Evolutionary conservation across 148 eudicot species (phyloP), one percentile per base, ranked within the genome.

Genomic region (Gaultheria prostrata): DNA sequence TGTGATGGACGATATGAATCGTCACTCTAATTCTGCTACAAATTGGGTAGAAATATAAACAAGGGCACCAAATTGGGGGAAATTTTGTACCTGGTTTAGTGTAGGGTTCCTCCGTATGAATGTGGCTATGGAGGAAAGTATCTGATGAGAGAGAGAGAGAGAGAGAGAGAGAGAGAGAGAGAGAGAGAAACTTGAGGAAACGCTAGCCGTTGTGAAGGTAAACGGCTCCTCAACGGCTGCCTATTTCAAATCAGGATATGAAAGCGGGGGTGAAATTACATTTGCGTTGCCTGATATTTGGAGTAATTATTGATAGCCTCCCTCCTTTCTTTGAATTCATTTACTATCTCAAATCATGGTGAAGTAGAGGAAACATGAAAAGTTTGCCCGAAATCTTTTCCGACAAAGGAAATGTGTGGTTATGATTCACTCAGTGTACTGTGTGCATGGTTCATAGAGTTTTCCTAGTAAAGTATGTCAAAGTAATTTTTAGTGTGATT

Each of bases 221-320:
- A 67, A 67, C 72, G 72, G 72, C 72, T 67, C 72, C 39, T 61
- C 72, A 67, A 67, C 72, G 72, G 72, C 14, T 67, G 18, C 72
- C 8, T 67, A 67, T 67, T 67, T 67, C 72, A 67, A 67, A 65
- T 24, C 0, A 26, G 71, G 71, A 65, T n/a, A 32, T 57, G 12
- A 26, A 67, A 67, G 4, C 39, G 35, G 72, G 28, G 35, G 17
- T 67, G 35, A 67, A 67, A 67, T 67, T 67, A 67, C 72, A 67
- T 15, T 67, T 3, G 18, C 26, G 14, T 9, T 13, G 18, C 72
- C 72, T 67, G 33, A 4, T 67, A 12, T 4, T 67, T 67, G 12
- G 32, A 26, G 5, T 13, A 12, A 67, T 28, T 28, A 28, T 49
- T 8, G 53, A 8, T 49, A 11, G 53, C 53, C 53, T 49, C 53